These are phyloP conservation scores for Biancaea sappan DNA, from an alignment of 306 rosid genomes.

Conservation along the genomic window DNA sequence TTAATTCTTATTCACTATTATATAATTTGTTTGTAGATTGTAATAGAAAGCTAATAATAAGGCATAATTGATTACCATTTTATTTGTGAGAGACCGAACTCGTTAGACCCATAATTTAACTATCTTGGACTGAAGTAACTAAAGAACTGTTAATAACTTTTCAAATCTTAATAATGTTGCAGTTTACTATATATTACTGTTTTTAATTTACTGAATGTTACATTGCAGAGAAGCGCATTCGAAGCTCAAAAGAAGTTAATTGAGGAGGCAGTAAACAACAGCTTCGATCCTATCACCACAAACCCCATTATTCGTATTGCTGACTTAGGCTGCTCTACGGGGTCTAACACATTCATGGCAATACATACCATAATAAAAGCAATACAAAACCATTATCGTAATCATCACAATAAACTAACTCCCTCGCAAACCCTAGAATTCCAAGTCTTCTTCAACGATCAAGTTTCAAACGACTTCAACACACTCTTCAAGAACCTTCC, in stretches of 20 bases:
- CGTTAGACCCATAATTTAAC: no score
- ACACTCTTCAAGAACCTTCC: constrained; percentile 31
- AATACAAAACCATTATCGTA: background rate
- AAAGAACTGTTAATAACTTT: no score
- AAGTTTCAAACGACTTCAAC: constrained; percentile 37
- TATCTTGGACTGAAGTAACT: no score
- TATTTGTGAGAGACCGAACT: no score
- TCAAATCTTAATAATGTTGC: no score
- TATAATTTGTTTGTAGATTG: no score
- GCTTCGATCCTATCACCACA: constrained; percentile 5
- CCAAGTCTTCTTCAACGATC: constrained; percentile 35
- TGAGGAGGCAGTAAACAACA: constrained; percentile 17
- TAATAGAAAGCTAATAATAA: no score
- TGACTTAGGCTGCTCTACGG: constrained; percentile 35
- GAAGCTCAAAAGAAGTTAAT: constrained; percentile 19
- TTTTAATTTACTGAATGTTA: background rate
- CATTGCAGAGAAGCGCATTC: constrained; percentile 18
- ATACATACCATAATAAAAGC: constrained; percentile 25
- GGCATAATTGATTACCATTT: no score
- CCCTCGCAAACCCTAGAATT: constrained; percentile 4
- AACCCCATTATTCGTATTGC: constrained; percentile 19
- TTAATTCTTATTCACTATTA: no score
- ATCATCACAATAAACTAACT: background rate
- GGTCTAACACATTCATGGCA: constrained; percentile 26
- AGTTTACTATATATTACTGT: no score